Evolutionary conservation across 176 grass and related monocot species (phyloP).

Genomic region (Ensete glaucum): DNA sequence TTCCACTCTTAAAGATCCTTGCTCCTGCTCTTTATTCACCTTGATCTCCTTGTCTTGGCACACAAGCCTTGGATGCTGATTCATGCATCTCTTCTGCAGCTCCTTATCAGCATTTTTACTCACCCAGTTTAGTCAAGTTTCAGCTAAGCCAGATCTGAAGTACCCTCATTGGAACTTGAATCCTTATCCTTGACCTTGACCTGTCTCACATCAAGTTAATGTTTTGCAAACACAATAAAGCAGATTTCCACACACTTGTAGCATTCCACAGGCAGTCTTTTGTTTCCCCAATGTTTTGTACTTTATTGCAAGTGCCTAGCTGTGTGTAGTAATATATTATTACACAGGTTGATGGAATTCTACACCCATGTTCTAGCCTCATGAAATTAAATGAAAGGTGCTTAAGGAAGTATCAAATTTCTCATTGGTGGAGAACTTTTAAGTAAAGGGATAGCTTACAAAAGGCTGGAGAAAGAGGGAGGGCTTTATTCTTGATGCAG

Average conservation of each 20-base stretch:
- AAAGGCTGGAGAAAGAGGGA: constrained; percentile 33
- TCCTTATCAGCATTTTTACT: too few species aligned
- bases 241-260: neutral
- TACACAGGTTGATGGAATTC: neutral
- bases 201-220: constrained; percentile 8
- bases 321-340: too few species aligned
- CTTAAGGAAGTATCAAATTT: neutral
- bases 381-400: neutral
- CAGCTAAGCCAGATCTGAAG: constrained; percentile 2
- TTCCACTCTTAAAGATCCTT: constrained; percentile 1
- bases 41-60: neutral
- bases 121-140: neutral
- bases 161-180: constrained; percentile 23
- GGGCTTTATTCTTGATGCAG: constrained; percentile 33
- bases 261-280: neutral
- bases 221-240: neutral
- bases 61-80: neutral
- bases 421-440: constrained; percentile 11
- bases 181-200: constrained; percentile 20
- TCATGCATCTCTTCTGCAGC: too few species aligned
- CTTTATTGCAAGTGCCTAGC: neutral
- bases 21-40: neutral
- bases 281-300: neutral
- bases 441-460: constrained; percentile 2
- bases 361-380: neutral